A percentile compares a stretch with the other conserved stretches of the same genome.
Conservation (phyloP, 176 grass and related monocot species). For the Carex kokanica region DNA sequence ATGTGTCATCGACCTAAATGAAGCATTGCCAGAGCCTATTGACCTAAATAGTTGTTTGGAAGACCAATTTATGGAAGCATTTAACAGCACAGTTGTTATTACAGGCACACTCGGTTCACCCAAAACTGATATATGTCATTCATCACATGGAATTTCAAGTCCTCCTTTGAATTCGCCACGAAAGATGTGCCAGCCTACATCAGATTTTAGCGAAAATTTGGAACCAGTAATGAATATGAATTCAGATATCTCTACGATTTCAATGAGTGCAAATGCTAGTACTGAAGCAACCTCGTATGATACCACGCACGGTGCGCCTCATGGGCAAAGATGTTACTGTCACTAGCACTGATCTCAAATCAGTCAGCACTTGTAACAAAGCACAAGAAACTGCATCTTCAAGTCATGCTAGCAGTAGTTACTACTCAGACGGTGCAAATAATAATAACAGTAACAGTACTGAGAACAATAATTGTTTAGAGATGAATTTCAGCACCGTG, state of each 20-base stretch:
- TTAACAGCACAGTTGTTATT: background rate
- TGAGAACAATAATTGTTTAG: background rate
- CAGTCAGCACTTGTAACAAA: background rate
- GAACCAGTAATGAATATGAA: background rate
- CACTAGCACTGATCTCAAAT: background rate
- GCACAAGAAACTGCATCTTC: conserved; percentile 19
- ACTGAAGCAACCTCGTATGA: background rate
- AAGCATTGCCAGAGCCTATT: conserved; percentile 6
- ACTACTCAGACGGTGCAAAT: conserved; percentile 6
- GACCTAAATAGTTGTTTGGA: conserved; percentile 19
- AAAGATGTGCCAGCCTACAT: background rate
- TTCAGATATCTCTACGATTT: background rate
- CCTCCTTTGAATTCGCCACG: background rate
- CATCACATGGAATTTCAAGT: background rate
- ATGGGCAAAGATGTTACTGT: conserved; percentile 22
- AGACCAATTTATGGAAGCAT: background rate
- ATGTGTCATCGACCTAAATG: conserved; percentile 16
- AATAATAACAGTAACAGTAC: background rate
- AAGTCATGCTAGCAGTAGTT: conserved; percentile 25
- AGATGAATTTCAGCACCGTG: conserved; percentile 12
- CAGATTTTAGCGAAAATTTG: background rate
- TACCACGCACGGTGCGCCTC: conserved; percentile 11
- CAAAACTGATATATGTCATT: background rate
- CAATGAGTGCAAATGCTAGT: background rate
- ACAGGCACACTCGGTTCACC: background rate